Conservation (phyloP, 345 rosid genomes). For the Camelina sativa region DNA sequence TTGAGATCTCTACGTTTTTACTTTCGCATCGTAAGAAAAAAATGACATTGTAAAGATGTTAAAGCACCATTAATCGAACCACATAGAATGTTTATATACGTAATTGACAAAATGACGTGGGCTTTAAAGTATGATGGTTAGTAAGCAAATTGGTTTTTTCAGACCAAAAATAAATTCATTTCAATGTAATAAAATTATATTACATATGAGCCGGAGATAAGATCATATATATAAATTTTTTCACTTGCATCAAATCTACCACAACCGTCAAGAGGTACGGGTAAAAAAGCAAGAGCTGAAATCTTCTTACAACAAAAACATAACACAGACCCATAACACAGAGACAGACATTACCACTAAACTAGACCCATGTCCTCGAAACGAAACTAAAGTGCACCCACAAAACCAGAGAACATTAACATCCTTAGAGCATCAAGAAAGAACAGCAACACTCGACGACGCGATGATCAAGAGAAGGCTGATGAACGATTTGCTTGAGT, state of each 20-base stretch:
- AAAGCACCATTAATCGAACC: too few relatives aligned
- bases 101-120: too few relatives aligned
- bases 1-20: too few relatives aligned
- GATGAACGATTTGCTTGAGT: conserved; percentile 32
- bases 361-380: conserved; percentile 39
- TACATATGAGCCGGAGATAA: background rate
- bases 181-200: too few relatives aligned
- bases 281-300: conserved; percentile 19
- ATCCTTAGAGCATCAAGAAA: conserved; percentile 36
- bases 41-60: too few relatives aligned
- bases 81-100: too few relatives aligned
- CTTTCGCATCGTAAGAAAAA: too few relatives aligned
- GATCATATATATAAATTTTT: conserved; percentile 24
- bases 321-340: conserved; percentile 35
- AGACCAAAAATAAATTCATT: too few relatives aligned
- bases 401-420: conserved; percentile 23
- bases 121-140: too few relatives aligned
- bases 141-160: too few relatives aligned
- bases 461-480: conserved; percentile 35
- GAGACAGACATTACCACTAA: conserved; percentile 32
- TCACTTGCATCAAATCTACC: conserved; percentile 22
- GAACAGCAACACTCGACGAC: conserved; percentile 30
- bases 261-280: conserved; percentile 17
- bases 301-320: conserved; percentile 33
- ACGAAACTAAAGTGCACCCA: conserved; percentile 36